Percentiles rank a stretch among this genome's conserved stretches.
Evolutionary conservation across 495 filamentous ascomycete species (phyloP).

Genomic region (Penicillium macrosclerotiorum): DNA sequence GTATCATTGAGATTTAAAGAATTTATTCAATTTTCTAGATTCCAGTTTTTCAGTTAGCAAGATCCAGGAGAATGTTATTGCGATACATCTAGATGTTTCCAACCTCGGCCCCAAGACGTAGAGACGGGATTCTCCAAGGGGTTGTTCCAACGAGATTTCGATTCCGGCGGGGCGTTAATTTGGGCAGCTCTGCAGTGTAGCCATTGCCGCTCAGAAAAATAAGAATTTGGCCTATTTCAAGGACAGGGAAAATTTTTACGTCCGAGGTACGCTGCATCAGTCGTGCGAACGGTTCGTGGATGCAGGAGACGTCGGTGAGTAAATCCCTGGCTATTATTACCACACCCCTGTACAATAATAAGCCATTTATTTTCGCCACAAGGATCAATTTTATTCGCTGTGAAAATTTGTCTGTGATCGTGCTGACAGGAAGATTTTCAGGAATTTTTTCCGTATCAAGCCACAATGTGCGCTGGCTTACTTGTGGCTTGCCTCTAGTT

Average conservation of each 20-base stretch:
- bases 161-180: slow-evolving; percentile 6
- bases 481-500: slow-evolving; percentile 7
- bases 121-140: too few species aligned
- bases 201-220: slow-evolving; percentile 5
- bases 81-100: too few species aligned
- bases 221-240: slow-evolving; percentile 4
- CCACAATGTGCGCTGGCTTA: background rate
- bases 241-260: background rate
- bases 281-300: background rate
- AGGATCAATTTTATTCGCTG: background rate
- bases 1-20: too few species aligned
- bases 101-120: too few species aligned
- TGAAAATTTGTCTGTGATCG: background rate
- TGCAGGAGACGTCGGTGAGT: background rate
- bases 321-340: too few species aligned
- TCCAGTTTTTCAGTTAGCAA: too few species aligned
- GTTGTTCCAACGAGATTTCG: slow-evolving; percentile 13
- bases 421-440: background rate
- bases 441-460: background rate
- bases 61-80: too few species aligned
- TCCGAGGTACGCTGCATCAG: background rate
- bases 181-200: slow-evolving; percentile 18
- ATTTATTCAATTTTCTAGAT: too few species aligned
- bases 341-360: too few species aligned
- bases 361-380: background rate